Conservation (phyloP, 495 filamentous ascomycete genomes). For the Xylaria longipes region DNA sequence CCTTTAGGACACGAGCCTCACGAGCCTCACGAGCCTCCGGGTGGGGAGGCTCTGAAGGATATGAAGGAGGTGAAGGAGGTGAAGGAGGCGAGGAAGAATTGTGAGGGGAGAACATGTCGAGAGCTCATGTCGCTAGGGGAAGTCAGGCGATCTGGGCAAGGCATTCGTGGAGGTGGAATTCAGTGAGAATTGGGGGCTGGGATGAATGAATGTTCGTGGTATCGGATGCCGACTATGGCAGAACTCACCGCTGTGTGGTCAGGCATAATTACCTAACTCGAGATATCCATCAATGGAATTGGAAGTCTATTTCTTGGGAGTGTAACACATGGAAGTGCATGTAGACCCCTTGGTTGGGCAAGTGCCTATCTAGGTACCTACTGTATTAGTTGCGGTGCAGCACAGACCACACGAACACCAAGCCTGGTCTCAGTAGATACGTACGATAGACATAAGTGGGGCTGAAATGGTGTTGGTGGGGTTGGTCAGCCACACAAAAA, state of each 20-base stretch:
- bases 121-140: not conserved
- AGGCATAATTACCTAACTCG: too few species aligned
- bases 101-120: not conserved
- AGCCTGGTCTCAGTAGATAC: not conserved
- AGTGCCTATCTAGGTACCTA: too few species aligned
- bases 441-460: not conserved
- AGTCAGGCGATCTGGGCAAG: not conserved
- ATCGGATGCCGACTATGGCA: not conserved
- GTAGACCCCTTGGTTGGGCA: too few species aligned
- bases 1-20: too few species aligned
- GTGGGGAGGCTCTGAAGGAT: too few species aligned
- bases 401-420: not conserved
- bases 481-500: slow-evolving; percentile 9
- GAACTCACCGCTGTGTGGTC: too few species aligned
- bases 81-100: too few species aligned
- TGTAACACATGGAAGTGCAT: too few species aligned
- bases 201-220: not conserved
- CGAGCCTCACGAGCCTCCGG: too few species aligned
- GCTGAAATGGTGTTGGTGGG: not conserved
- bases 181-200: not conserved
- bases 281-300: too few species aligned
- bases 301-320: too few species aligned
- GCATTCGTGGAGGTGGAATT: not conserved
- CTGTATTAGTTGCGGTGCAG: not conserved
- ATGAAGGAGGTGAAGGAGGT: too few species aligned